These are phyloP conservation scores for Phyllachora maydis DNA, from an alignment of 2,329 filamentous ascomycete species.

Conservation along the genomic window DNA sequence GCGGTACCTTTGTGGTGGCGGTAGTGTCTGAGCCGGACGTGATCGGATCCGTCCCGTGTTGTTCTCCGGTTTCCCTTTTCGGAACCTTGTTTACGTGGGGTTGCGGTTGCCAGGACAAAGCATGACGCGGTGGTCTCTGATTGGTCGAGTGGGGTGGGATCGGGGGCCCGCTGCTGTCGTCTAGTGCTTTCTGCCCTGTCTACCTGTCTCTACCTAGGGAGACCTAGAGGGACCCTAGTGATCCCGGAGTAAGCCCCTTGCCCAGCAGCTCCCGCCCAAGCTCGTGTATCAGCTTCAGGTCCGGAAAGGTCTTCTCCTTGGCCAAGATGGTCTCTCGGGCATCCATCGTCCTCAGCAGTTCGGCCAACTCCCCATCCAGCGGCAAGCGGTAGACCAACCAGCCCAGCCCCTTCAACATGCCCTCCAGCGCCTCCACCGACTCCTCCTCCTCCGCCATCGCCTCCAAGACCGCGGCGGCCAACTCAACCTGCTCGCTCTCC, in stretches of 20 bases:
- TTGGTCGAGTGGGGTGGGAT: too few relatives aligned
- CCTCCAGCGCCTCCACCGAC: constrained; percentile 54
- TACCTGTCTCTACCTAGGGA: too few relatives aligned
- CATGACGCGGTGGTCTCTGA: too few relatives aligned
- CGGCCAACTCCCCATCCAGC: constrained; percentile 53
- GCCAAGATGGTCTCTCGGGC: constrained; percentile 40
- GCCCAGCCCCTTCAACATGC: constrained; percentile 56
- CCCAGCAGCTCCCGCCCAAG: constrained; percentile 29
- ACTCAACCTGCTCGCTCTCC: constrained; percentile 56
- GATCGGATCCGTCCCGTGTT: too few relatives aligned
- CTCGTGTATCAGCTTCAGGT: constrained; percentile 34
- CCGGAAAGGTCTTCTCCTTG: constrained; percentile 35
- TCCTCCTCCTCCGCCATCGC: constrained; percentile 36
- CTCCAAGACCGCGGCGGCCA: constrained; percentile 65
- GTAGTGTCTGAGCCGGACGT: too few relatives aligned
- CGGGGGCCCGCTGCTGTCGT: too few relatives aligned
- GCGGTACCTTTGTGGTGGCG: too few relatives aligned
- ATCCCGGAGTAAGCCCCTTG: constrained; percentile 28
- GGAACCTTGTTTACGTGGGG: too few relatives aligned
- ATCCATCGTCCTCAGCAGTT: constrained; percentile 62
- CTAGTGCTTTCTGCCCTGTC: too few relatives aligned
- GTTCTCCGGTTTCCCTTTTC: too few relatives aligned
- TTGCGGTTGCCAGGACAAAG: too few relatives aligned
- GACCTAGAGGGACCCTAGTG: too few relatives aligned
- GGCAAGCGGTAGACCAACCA: constrained; percentile 53